Evolutionary conservation across 1,284 basidiomycete genomes (phyloP).

Genomic region (Earliella scabrosa): DNA sequence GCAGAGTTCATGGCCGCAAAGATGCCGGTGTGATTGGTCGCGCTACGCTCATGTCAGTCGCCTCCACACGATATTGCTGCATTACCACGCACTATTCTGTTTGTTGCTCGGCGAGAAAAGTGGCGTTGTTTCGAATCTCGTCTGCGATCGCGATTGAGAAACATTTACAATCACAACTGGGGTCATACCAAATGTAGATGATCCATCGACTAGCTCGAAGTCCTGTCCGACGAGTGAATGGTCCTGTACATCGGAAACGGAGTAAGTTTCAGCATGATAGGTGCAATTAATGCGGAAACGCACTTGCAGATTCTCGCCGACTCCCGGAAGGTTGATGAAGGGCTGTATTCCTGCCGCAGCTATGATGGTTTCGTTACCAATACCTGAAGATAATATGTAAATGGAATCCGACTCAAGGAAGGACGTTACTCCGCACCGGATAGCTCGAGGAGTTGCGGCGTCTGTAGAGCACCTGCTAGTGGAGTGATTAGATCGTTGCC

Average conservation of each 20-base stretch:
- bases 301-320: constrained; percentile 24
- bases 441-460: constrained; percentile 32
- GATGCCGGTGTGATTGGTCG: constrained; percentile 5
- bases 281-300: background rate
- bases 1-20: background rate
- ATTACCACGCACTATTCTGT: constrained; percentile 9
- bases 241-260: background rate
- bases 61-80: background rate
- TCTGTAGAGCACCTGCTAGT: constrained; percentile 20
- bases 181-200: constrained; percentile 6
- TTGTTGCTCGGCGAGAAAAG: constrained; percentile 6
- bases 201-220: constrained; percentile 3
- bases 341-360: constrained; percentile 14
- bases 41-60: background rate
- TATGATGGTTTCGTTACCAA: constrained; percentile 26
- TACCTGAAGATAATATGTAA: constrained; percentile 2
- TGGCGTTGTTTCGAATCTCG: constrained; percentile 10
- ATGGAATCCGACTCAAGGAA: background rate
- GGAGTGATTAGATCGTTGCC: background rate
- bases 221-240: constrained; percentile 17
- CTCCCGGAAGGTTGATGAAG: constrained; percentile 26
- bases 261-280: background rate
- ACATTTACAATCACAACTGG: background rate
- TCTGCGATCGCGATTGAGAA: background rate
- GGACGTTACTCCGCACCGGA: constrained; percentile 18